These are phyloP conservation scores for Fusarium tjaetaba DNA, from an alignment of 2,329 filamentous ascomycete genomes.

Conservation along the genomic window DNA sequence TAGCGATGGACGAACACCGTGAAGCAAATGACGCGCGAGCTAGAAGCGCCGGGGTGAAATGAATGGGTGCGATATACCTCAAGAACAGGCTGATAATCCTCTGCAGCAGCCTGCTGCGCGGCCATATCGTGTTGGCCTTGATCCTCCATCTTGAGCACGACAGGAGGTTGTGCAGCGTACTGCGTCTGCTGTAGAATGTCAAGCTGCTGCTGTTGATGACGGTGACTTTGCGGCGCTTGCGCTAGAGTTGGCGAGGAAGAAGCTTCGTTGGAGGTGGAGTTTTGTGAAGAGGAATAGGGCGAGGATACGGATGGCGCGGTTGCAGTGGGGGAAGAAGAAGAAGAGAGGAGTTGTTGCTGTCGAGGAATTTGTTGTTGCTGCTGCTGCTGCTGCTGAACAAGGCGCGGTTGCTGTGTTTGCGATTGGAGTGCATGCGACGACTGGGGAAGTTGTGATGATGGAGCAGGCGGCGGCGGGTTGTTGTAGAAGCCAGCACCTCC, in stretches of 20 bases:
- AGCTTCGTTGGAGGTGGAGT: conserved; percentile 24
- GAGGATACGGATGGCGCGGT: conserved; percentile 25
- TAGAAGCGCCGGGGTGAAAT: background rate
- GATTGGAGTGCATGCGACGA: conserved; percentile 25
- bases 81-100: conserved; percentile 66
- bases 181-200: conserved; percentile 26
- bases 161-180: conserved; percentile 13
- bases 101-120: conserved; percentile 69
- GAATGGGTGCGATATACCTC: conserved; percentile 56
- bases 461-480: conserved; percentile 24
- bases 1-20: conserved; percentile 7
- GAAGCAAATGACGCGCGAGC: conserved; percentile 17
- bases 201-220: conserved; percentile 23
- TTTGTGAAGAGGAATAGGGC: conserved; percentile 31
- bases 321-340: conserved; percentile 16
- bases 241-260: conserved; percentile 32
- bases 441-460: conserved; percentile 12
- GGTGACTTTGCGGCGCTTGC: conserved; percentile 25
- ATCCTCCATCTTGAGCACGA: conserved; percentile 48
- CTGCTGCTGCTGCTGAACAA: conserved; percentile 24
- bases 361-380: conserved; percentile 3
- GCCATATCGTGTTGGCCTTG: conserved; percentile 56
- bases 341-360: conserved; percentile 21
- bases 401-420: conserved; percentile 19
- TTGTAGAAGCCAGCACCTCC: conserved; percentile 39